Conservation (phyloP, 2,329 filamentous ascomycete genomes). For the Diplodia mutila region DNA sequence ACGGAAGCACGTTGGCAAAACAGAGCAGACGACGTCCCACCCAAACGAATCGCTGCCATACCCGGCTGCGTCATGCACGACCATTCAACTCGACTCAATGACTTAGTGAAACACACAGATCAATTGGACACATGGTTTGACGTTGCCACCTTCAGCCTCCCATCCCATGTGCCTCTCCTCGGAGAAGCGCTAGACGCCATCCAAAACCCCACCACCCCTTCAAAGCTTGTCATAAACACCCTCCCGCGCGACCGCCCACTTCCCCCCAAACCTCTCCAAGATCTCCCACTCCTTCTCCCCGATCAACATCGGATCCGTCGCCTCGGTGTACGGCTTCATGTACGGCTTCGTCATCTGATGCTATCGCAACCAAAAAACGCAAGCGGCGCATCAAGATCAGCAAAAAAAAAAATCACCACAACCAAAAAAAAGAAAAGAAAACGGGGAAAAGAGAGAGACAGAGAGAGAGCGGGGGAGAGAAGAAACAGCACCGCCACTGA, state of each 20-base stretch:
- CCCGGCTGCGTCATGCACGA: too few species aligned
- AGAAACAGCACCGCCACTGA: background rate
- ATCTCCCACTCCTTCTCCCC: constrained; percentile 7
- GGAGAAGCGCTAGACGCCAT: background rate
- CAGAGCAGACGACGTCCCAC: too few species aligned
- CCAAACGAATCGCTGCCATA: too few species aligned
- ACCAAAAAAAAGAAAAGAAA: background rate
- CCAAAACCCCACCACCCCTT: background rate
- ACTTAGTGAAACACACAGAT: too few species aligned
- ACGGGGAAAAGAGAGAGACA: background rate
- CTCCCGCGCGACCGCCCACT: background rate
- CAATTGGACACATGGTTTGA: too few species aligned
- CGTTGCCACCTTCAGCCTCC: too few species aligned
- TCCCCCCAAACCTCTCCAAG: constrained; percentile 7
- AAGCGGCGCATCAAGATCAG: too few species aligned
- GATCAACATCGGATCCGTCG: background rate
- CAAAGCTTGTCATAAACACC: constrained; percentile 2
- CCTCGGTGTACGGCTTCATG: background rate
- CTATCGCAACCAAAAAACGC: background rate
- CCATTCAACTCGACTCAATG: too few species aligned
- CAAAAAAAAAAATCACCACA: too few species aligned
- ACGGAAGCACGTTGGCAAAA: too few species aligned
- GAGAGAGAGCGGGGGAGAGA: background rate
- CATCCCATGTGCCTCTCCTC: too few species aligned
- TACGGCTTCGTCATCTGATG: constrained; percentile 12